These are phyloP conservation scores for Geoglossum glabrum DNA, from an alignment of 495 filamentous ascomycete genomes.

Conservation along the genomic window DNA sequence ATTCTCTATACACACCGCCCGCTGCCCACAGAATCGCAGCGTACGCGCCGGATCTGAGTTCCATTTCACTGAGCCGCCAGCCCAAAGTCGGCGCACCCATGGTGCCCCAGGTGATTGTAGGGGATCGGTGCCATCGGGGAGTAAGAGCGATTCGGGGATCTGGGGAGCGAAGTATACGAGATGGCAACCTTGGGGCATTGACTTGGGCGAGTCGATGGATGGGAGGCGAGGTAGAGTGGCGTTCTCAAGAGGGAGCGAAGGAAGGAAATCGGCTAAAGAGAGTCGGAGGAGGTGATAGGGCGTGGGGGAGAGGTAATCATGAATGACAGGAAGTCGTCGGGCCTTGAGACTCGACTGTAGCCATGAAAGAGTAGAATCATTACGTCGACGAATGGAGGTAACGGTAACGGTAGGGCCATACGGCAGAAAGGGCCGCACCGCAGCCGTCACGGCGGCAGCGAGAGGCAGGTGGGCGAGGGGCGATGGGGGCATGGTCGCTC, in stretches of 20 bases:
- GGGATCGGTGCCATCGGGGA: constrained; percentile 24
- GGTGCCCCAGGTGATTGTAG: constrained; percentile 19
- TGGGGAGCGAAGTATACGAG: constrained; percentile 21
- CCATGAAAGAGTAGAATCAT: constrained; percentile 1
- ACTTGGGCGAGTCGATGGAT: constrained; percentile 17
- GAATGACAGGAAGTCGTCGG: constrained; percentile 32
- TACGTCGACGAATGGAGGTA: not conserved
- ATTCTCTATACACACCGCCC: constrained; percentile 39
- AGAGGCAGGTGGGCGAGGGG: not conserved
- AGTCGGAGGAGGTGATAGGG: constrained; percentile 43
- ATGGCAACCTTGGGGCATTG: constrained; percentile 17
- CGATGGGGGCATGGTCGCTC: not conserved
- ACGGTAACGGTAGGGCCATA: not conserved
- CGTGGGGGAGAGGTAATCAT: constrained; percentile 44
- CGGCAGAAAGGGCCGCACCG: not conserved
- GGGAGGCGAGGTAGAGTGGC: constrained; percentile 13
- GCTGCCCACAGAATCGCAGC: constrained; percentile 25
- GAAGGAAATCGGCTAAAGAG: constrained; percentile 40
- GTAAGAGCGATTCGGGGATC: constrained; percentile 10
- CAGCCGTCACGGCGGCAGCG: not conserved
- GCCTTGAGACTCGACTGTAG: constrained; percentile 12
- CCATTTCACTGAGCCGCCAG: constrained; percentile 18
- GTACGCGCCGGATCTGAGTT: constrained; percentile 7
- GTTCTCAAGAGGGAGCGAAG: constrained; percentile 6
- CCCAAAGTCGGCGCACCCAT: constrained; percentile 24